These are phyloP conservation scores for Sphaerulina musiva DNA, from an alignment of 2,329 filamentous ascomycete genomes.

Conservation along the genomic window DNA sequence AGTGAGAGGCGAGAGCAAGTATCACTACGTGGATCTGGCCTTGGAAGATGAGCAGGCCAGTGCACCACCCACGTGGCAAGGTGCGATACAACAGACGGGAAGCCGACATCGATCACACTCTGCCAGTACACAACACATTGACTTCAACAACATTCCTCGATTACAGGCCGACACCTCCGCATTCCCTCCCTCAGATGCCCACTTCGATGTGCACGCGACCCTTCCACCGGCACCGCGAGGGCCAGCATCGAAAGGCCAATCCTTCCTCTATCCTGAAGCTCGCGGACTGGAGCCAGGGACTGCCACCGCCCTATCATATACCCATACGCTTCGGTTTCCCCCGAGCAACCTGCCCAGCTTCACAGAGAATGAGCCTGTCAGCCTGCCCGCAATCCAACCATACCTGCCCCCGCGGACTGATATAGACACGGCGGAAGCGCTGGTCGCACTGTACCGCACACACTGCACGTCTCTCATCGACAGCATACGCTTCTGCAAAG, in stretches of 20 bases:
- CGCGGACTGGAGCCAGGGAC: conserved; percentile 37
- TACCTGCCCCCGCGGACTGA: conserved; percentile 80
- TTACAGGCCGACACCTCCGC: conserved; percentile 44
- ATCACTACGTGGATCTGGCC: conserved; percentile 68
- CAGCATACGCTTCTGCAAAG: conserved; percentile 90
- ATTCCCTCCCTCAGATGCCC: conserved; percentile 37
- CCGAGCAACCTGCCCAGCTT: conserved; percentile 51
- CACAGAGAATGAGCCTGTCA: conserved; percentile 62
- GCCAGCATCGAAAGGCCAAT: conserved; percentile 39
- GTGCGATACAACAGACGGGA: conserved; percentile 18
- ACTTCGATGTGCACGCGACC: conserved; percentile 28
- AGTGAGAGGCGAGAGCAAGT: conserved; percentile 94
- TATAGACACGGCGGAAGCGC: conserved; percentile 73
- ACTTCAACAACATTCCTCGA: conserved; percentile 40
- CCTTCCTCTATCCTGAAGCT: conserved; percentile 44
- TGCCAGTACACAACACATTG: conserved; percentile 28
- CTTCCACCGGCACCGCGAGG: conserved; percentile 31
- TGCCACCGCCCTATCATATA: conserved; percentile 49
- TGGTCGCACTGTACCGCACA: conserved; percentile 82
- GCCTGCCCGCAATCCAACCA: conserved; percentile 75
- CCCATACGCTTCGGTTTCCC: conserved; percentile 58
- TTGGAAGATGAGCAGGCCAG: conserved; percentile 41
- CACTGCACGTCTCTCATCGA: conserved; percentile 95
- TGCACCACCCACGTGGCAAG: conserved; percentile 21
- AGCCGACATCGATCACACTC: conserved; percentile 29